phyloP scores from a whole-genome alignment of 129 eudicot species.

The Flaveria sonorensis region DNA sequence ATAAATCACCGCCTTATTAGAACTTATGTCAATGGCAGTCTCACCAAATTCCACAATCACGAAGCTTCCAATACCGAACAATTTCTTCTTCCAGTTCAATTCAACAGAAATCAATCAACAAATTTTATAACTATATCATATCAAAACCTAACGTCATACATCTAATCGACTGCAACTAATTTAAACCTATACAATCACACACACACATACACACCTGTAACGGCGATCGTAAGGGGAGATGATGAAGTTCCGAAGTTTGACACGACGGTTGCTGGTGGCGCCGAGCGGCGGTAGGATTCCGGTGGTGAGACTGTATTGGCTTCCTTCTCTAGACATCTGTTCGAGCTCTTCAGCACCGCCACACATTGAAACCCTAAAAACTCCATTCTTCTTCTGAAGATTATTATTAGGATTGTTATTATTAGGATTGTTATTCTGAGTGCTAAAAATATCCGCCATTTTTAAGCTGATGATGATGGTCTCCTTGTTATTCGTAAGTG shows the following conservation, averaged over 20 bases:
- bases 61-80: background rate
- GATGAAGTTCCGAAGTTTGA: constrained; percentile 43
- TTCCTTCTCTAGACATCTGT: constrained; percentile 69
- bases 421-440: background rate
- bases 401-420: background rate
- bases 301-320: constrained; percentile 54
- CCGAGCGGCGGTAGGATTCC: constrained; percentile 66
- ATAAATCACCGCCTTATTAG: background rate
- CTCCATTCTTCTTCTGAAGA: constrained; percentile 14
- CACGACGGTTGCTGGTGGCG: constrained; percentile 43
- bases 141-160: background rate
- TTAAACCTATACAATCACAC: background rate
- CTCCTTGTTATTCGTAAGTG: background rate
- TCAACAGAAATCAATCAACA: background rate
- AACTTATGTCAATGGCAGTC: background rate
- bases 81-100: background rate
- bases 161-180: background rate
- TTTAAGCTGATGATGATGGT: background rate
- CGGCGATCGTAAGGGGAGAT: constrained; percentile 62
- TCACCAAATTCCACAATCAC: background rate
- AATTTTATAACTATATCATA: background rate
- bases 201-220: constrained; percentile 43
- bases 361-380: constrained; percentile 54
- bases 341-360: constrained; percentile 54
- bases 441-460: constrained; percentile 27